These are phyloP conservation scores for Aspergillus pseudoterreus DNA, from an alignment of 2,329 filamentous ascomycete genomes.

Conservation along the genomic window DNA sequence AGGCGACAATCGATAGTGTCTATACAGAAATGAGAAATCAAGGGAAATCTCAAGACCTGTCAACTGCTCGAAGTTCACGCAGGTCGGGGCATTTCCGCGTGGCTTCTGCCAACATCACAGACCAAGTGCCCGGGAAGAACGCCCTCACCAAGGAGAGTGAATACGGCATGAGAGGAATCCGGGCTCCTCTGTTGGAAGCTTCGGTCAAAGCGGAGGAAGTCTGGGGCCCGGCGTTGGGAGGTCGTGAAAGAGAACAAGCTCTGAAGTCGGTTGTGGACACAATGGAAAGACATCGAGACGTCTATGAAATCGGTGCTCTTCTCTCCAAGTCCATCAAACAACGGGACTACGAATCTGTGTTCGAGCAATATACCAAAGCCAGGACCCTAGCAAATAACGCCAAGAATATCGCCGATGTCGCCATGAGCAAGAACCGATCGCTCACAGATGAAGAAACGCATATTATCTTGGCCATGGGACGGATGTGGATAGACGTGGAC, in stretches of 20 bases:
- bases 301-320: slow-evolving; percentile 74
- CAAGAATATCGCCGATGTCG: slow-evolving; percentile 61
- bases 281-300: slow-evolving; percentile 73
- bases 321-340: slow-evolving; percentile 83
- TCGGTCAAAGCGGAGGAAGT: slow-evolving; percentile 94
- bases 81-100: slow-evolving; percentile 56
- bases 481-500: slow-evolving; percentile 94
- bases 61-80: slow-evolving; percentile 54
- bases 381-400: slow-evolving; percentile 77
- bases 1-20: slow-evolving; percentile 96
- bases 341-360: slow-evolving; percentile 81
- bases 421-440: slow-evolving; percentile 47
- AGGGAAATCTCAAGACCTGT: slow-evolving; percentile 51
- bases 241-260: slow-evolving; percentile 84
- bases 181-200: slow-evolving; percentile 80
- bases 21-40: slow-evolving; percentile 91
- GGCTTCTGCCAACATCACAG: slow-evolving; percentile 29
- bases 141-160: slow-evolving; percentile 89
- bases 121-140: slow-evolving; percentile 71
- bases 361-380: slow-evolving; percentile 84
- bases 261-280: slow-evolving; percentile 73
- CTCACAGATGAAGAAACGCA: slow-evolving; percentile 78
- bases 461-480: slow-evolving; percentile 78
- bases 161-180: slow-evolving; percentile 84
- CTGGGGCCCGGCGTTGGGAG: slow-evolving; percentile 90